Evolutionary conservation across 805 yeast species (phyloP), one percentile per base, ranked within the genome.

Genomic region (Candida succiphila): DNA sequence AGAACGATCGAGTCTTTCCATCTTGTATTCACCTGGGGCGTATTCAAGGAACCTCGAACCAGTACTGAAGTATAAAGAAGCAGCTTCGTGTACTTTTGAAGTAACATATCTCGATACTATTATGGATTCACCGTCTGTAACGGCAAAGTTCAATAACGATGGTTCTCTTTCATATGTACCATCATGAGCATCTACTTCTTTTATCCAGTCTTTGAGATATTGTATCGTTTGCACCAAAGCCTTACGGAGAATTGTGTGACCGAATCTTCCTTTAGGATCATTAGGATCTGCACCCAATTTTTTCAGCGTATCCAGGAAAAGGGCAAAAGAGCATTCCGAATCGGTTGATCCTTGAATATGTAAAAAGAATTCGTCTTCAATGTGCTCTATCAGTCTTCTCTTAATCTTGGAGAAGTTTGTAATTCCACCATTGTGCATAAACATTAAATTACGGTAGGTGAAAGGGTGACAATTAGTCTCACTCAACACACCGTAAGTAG

Each of bases 381-480:
- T 65, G 51, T 82, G 85, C 43, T 72, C 67, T 23, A 86, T 67
- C 28, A 92, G 63, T 37, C 58, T 68, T 38, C 92, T 69, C 58
- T 92, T 92, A 45, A 92, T 82, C 42, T 61, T 59, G 34, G 64
- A 54, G 54, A 89, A 92, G 38, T 75, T 74, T 9, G 88, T 67
- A 17, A 92, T 74, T 0, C 85, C 92, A 21, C 98, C 98, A 58
- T 92, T 92, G 58, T 92, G 98, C 98, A 92, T 92, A 54, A 92
- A 92, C 81, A 89, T 82, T 31, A 89, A 61, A 32, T 76, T 76
- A 40, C 88, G 89, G 52, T 75, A 87, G 3, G 82, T 76, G 58
- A 92, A 92, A 0, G 98, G 98, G 54, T 92, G 98, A 58, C 98
- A 92, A 56, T 92, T 92, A 0, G 96, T 89, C 52, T 92, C 98